A percentile compares a stretch with the other conserved stretches of the same genome.
These are phyloP conservation scores for Trichosporon sp. DNA, from an alignment of 1,284 basidiomycete species.

Conservation along the genomic window DNA sequence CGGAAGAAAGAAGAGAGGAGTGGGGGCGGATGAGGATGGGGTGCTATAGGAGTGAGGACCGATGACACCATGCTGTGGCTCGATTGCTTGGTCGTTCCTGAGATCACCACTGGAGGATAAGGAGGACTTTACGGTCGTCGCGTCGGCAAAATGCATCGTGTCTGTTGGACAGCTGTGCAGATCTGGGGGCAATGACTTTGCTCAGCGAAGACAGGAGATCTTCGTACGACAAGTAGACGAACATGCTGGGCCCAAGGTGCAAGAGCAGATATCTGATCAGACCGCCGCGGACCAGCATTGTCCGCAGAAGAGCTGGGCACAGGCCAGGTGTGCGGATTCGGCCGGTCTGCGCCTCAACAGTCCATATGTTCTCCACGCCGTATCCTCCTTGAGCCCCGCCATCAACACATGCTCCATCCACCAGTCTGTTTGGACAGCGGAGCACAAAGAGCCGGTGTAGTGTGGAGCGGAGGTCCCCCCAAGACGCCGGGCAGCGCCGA, in stretches of 20 bases:
- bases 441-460: not conserved
- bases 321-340: not conserved
- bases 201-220: not conserved
- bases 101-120: not conserved
- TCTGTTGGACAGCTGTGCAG: too few relatives aligned
- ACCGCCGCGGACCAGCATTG: not conserved
- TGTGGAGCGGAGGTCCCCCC: too few relatives aligned
- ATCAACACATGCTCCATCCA: too few relatives aligned
- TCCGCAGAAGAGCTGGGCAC: too few relatives aligned
- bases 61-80: not conserved
- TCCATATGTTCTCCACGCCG: too few relatives aligned
- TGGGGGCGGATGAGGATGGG: not conserved
- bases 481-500: not conserved
- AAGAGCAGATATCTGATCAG: not conserved
- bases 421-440: not conserved
- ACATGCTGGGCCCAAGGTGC: not conserved
- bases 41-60: not conserved
- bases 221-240: not conserved
- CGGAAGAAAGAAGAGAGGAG: not conserved
- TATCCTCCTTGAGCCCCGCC: too few relatives aligned
- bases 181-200: too few relatives aligned
- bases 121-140: constrained; percentile 3
- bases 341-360: too few relatives aligned
- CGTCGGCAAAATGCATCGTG: not conserved
- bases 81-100: not conserved